Evolutionary conservation across 2,329 filamentous ascomycete genomes (phyloP).

Genomic region (Trichoderma semiorbis): DNA sequence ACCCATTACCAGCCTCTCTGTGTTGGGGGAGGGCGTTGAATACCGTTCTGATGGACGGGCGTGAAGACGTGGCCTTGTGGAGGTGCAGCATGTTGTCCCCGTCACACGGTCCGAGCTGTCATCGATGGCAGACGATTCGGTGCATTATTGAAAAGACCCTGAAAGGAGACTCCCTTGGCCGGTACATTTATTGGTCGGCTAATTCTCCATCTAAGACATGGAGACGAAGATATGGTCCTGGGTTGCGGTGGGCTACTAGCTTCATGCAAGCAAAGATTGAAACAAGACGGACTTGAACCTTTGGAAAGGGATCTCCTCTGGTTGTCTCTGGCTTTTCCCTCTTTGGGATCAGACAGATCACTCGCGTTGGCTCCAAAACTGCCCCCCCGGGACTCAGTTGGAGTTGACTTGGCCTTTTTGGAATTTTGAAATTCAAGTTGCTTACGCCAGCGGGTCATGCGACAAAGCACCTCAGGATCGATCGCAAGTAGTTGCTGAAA

Average conservation of each 20-base stretch:
- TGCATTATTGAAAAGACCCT: constrained; percentile 1
- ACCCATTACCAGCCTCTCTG: background rate
- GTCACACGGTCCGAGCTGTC: constrained; percentile 1
- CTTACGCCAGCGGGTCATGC: constrained; percentile 7
- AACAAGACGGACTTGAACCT: background rate
- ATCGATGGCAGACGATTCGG: constrained; percentile 5
- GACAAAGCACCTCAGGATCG: background rate
- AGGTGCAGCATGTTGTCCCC: background rate
- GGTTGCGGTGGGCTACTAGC: background rate
- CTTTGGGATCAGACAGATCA: background rate
- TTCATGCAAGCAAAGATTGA: background rate
- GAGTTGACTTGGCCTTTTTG: background rate
- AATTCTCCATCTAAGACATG: background rate
- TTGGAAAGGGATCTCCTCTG: background rate
- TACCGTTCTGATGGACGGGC: background rate
- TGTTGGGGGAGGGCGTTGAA: background rate
- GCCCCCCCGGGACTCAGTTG: background rate
- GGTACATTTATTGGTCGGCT: background rate
- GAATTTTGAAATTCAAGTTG: background rate
- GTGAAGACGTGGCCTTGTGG: constrained; percentile 2
- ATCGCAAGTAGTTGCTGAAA: background rate
- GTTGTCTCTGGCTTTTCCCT: background rate
- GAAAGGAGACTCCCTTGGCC: background rate
- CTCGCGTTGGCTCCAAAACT: background rate
- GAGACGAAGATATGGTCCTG: background rate